These are phyloP conservation scores for Avena eriantha DNA, from an alignment of 176 grass and related monocot genomes.

Conservation along the genomic window DNA sequence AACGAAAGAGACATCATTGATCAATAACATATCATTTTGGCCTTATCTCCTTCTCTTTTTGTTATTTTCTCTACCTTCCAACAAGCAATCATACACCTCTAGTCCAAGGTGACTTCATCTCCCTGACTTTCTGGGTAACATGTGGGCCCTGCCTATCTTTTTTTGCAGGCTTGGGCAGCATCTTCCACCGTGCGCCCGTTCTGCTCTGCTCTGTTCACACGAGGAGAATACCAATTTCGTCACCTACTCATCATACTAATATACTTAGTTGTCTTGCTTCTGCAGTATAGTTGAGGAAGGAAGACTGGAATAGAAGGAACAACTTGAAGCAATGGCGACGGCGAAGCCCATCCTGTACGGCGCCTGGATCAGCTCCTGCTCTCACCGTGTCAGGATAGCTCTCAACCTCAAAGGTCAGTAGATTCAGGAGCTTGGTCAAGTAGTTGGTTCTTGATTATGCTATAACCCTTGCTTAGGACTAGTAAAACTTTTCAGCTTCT, in stretches of 20 bases:
- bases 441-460: background rate
- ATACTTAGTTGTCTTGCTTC: background rate
- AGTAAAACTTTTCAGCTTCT: conserved; percentile 9
- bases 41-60: background rate
- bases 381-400: conserved; percentile 63
- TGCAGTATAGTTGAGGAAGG: background rate
- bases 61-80: background rate
- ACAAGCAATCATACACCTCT: conserved; percentile 13
- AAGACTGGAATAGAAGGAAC: background rate
- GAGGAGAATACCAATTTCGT: background rate
- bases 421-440: background rate
- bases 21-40: background rate
- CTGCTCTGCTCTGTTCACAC: conserved; percentile 17
- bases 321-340: conserved; percentile 28
- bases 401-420: conserved; percentile 74
- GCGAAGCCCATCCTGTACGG: conserved; percentile 62
- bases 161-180: background rate
- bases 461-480: background rate
- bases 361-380: conserved; percentile 65
- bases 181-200: background rate
- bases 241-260: background rate
- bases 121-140: background rate
- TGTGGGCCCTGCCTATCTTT: background rate
- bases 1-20: background rate
- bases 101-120: background rate